Evolutionary conservation across 2,329 filamentous ascomycete species (phyloP).

Genomic region (Ophiobolus disseminans): DNA sequence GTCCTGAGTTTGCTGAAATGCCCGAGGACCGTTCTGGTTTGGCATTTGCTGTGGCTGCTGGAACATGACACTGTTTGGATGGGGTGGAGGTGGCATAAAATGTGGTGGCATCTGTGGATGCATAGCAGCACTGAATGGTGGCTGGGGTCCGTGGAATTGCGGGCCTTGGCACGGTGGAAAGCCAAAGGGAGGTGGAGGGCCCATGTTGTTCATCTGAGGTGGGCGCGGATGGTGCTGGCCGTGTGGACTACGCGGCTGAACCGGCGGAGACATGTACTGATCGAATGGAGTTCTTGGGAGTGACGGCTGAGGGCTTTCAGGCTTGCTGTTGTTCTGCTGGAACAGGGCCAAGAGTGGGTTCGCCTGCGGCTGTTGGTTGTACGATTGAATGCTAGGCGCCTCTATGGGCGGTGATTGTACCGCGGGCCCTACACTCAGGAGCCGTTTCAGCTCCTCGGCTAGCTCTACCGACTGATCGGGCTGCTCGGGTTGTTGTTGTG

Average conservation of each 20-base stretch:
- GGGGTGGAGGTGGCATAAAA: conserved; percentile 22
- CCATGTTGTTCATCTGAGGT: conserved; percentile 57
- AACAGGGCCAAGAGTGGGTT: conserved; percentile 66
- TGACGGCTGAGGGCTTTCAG: conserved; percentile 15
- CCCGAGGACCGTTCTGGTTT: conserved; percentile 13
- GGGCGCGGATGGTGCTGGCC: conserved; percentile 63
- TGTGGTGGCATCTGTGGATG: conserved; percentile 30
- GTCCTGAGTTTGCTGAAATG: conserved; percentile 30
- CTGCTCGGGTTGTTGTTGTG: conserved; percentile 23
- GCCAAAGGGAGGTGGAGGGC: conserved; percentile 59
- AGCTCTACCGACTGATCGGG: conserved; percentile 49
- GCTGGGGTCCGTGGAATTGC: conserved; percentile 32
- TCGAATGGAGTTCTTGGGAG: conserved; percentile 60
- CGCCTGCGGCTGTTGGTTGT: conserved; percentile 27
- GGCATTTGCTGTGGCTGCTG: conserved; percentile 24
- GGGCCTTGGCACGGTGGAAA: conserved; percentile 49
- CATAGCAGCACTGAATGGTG: conserved; percentile 32
- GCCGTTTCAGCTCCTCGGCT: conserved; percentile 60
- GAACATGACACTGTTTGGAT: conserved; percentile 7
- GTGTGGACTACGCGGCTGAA: conserved; percentile 63
- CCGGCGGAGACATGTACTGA: conserved; percentile 57
- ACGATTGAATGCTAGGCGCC: conserved; percentile 38
- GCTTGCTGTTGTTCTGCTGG: conserved; percentile 36
- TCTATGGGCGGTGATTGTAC: conserved; percentile 47
- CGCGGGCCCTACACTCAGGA: conserved; percentile 54